Evolutionary conservation across 352 stramenopile species (phyloP), one percentile per base, ranked within the genome.

Genomic region (Discostella stelligera): DNA sequence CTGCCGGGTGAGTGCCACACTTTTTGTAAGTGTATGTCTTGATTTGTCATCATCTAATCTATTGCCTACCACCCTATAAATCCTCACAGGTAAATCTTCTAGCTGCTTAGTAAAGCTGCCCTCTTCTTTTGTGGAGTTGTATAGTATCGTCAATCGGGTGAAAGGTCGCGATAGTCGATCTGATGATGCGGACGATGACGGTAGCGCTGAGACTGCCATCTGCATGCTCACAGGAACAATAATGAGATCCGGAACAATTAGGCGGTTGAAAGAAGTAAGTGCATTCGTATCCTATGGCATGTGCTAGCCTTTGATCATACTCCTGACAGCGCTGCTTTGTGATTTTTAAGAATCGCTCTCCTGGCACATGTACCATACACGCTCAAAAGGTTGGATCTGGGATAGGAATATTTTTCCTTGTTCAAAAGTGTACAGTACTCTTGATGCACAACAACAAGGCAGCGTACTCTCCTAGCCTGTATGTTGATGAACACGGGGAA

Each of bases 391-490:
- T 82, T 70, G 87, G 88, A 21, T 93, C 87, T 20, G 90, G 88
- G 18, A 87, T 94, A 59, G 90, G 90, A 9, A 88, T 94, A 39
- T 94, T 93, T 56, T 94, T 94, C 69, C 79, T 94, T 7, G 80
- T 93, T n/a, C 89, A 92, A 66, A 94, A 94, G 75, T 93, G 88
- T 63, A 92, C 85, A 14, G 82, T 94, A 0, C 83, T 94, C 37
- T 77, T 94, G 23, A 92, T 94, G 77, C 84, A 91, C 74, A 93
- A 93, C 63, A 91, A 93, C 66, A 94, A 94, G 61, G 91, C 88
- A 37, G 88, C 89, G 16, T 94, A 94, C 66, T 93, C 79, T 55
- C 71, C 81, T 16, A 93, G 87, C 77, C 69, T 93, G 10, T 94
- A 93, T 71, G 86, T 94, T 55, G 90, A 94, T 74, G 84, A 91